Evolutionary conservation across 306 rosid genomes (phyloP).

Genomic region (Prunus dulcis): DNA sequence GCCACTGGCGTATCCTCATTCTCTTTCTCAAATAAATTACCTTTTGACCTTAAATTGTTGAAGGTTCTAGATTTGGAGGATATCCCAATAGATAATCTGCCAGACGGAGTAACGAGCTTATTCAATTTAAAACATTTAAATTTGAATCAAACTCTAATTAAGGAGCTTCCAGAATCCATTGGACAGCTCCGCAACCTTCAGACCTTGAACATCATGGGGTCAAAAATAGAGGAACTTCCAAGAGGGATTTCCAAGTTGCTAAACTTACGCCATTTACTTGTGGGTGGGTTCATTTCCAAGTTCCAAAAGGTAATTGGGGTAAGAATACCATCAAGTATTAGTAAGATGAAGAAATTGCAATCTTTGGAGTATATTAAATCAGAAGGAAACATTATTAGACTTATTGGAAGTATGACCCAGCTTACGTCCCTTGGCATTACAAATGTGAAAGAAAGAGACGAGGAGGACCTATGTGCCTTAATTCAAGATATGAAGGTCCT

Average conservation of each 20-base stretch:
- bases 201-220: neutral
- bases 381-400: neutral
- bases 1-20: neutral
- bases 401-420: neutral
- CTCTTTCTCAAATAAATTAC: neutral
- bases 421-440: neutral
- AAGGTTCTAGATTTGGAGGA: conserved; percentile 15
- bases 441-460: conserved; percentile 5
- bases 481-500: conserved; percentile 6
- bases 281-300: neutral
- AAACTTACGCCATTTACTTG: neutral
- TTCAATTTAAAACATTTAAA: conserved; percentile 16
- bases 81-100: neutral
- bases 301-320: neutral
- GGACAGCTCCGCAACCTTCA: conserved; percentile 15
- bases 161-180: conserved; percentile 23
- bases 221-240: conserved; percentile 4
- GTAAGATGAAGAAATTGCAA: conserved; percentile 4
- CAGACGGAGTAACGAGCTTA: neutral
- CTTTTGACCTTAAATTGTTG: conserved; percentile 1
- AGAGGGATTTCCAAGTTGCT: conserved; percentile 1
- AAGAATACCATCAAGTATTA: neutral
- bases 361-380: neutral
- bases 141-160: conserved; percentile 5
- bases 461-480: conserved; percentile 2